Base-by-base conservation (phyloP, 768 basidiomycete genomes). In the Lactarius hengduanensis region DNA sequence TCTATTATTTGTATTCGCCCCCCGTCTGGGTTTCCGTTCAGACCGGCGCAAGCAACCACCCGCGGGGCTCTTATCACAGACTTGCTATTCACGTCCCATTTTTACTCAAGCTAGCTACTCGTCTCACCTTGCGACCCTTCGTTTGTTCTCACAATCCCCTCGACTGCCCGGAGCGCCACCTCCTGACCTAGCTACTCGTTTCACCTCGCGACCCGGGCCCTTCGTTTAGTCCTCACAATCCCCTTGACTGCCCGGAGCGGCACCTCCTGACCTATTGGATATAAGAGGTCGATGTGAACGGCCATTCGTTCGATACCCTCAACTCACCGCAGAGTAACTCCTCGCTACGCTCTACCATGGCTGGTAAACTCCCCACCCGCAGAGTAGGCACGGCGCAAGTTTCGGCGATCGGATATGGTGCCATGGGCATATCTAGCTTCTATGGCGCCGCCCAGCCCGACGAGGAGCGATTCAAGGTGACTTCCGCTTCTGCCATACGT, bases 331-430 rank as follows among this genome's bases (percentile, higher is more conserved):
- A 32, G 54, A 22, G 18, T 22, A 58, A 57, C 32, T 26, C 15
- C 18, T 57, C 20, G 57, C 11, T 32, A 20, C n/a, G 11, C 11
- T 26, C 4, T 55, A 34, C 16, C 22, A 68, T 68, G 67, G 4
- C 57, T 30, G 5, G 15, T n/a, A 62, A 64, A 57, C 75, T 76
- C 66, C 79, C 76, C 30, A 78, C 76, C 64, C 80, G 79, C 63
- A 81, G 76, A 61, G 80, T 89, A 30, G 84, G 83, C 30, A 72
- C 77, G 16, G 73, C 76, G 32, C 63, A 76, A 15, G 81, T 86
- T n/a, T 77, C 80, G 8, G 81, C 81, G 26, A 79, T 89, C 13
- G 86, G 87, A 2, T 86, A 83, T 64, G 88, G 88, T 6, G 76
- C 80, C 8, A 88, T 88, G 87, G 86, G 84, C 7, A 71, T 87